Evolutionary conservation across 139 green algal species (phyloP), one percentile per base, ranked within the genome.

Genomic region (Diplosphaera chodatii): DNA sequence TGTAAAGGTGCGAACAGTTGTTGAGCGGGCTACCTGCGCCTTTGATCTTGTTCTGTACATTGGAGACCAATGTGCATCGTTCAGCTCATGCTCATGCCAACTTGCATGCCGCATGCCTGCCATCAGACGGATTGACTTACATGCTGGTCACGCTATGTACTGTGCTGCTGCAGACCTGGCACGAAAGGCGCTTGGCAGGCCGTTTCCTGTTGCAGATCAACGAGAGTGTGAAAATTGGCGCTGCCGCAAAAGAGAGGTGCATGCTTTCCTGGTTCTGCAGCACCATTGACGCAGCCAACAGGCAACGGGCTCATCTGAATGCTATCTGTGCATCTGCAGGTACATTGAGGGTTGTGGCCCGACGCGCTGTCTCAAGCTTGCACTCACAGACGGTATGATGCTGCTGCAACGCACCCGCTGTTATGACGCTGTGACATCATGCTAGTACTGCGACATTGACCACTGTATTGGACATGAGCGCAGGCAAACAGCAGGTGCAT

Each of bases 121-220:
- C n/a, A n/a, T n/a, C n/a, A n/a, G n/a, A n/a, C n/a, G n/a, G n/a
- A n/a, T n/a, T n/a, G n/a, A n/a, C n/a, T n/a, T n/a, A n/a, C n/a
- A n/a, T n/a, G n/a, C n/a, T n/a, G n/a, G n/a, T n/a, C n/a, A n/a
- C n/a, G n/a, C n/a, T n/a, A n/a, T n/a, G n/a, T n/a, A n/a, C 25
- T 32, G 4, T 20, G 10, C 66, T 74, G n/a, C n/a, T 69, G 71
- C 78, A 92, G 83, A 64, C 40, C 34, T 64, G 81, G 65, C 78
- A 91, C 75, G 75, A 85, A 48, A 55, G 65, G 22, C n/a, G 55
- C 31, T 63, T 93, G 37, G 40, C 40, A 23, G 88, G 86, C 8
- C 81, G 79, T 63, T 85, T 84, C 34, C 76, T 95, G 20, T 66
- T 95, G 66, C 89, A 95, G 71, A 32, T 91, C 15, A 84, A 94